Evolutionary conservation across 2,329 filamentous ascomycete species (phyloP), one percentile per base, ranked within the genome.

Genomic region (Fusarium austroafricanum): DNA sequence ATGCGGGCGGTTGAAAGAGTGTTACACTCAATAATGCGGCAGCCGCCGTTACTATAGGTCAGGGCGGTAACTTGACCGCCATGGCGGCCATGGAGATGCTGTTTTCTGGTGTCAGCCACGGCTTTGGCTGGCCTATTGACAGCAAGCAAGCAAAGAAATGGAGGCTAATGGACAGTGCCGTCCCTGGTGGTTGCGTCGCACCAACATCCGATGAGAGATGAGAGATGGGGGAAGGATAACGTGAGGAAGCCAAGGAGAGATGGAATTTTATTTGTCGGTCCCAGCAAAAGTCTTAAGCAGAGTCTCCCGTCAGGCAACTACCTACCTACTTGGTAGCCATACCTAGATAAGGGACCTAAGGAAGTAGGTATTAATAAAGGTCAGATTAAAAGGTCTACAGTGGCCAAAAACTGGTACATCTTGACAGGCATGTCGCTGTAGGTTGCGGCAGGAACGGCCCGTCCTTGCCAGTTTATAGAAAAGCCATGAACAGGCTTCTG

Each of bases 31-130:
- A 38, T 37, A 40, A 47, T 37, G 38, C 40, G 29, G 31, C 39
- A 39, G 51, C 42, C 33, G 31, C 51, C 37, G 51, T 47, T 51
- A 52, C 49, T 28, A 21, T 21, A 52, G 53, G 33, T 26, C 21
- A 12, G 50, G 37, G 26, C 39, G 38, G 44, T 28, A 40, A 28
- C 45, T 55, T 62, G 65, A 42, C 61, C 47, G 56, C 37, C 37
- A n/a, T 40, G 29, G 29, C 40, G 15, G 28, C 26, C 55, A 54
- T 55, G 44, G 45, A 42, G 35, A 59, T 49, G 37, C 26, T 50
- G 17, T 42, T 55, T 56, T 47, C 29, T 38, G 37, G 45, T 63
- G 38, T 52, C 52, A 64, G 52, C 60, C 46, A 59, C 37, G 40
- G 53, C 29, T 55, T 43, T 47, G 33, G 38, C 18, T 37, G 31